Evolutionary conservation across 2,329 filamentous ascomycete species (phyloP), one percentile per base, ranked within the genome.

Genomic region (Penicillium decumbens): DNA sequence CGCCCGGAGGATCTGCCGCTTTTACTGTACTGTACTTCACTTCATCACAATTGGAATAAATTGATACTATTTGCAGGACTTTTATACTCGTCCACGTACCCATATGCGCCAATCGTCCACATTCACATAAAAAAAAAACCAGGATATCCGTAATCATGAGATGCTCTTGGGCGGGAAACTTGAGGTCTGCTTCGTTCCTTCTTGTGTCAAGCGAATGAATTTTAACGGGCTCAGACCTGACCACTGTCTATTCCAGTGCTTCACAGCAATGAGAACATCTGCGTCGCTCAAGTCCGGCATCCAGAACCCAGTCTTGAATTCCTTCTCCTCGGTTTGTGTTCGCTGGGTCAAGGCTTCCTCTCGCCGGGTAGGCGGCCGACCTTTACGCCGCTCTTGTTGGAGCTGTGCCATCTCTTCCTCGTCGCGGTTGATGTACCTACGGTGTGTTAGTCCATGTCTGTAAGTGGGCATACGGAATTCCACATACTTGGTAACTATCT

Each of bases 201-300:
- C 76, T 49, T 78, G 82, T 4, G 80, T 80, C 48, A 96, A 75
- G 53, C 89, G 84, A 53, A 89, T 77, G 78, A 91, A 97, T 51
- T 84, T 82, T 58, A 96, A 68, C 7, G 80, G 85, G 29, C 84
- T 82, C 54, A 96, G 77, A 61, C 86, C 85, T 7, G 87, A 79
- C 92, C 92, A 97, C 24, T 87, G 81, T 3, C 88, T 87, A 56
- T 89, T 87, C 89, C 90, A 97, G 20, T 78, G 76, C 55, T 82
- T 79, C 35, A 97, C 71, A 57, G 80, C 78, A 49, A 77, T 71
- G 44, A 88, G 72, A 58, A 84, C 89, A 41, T 84, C 79, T 35
- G 78, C 75, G 37, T 83, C 79, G 47, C 82, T 80, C 46, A 96
- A 74, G 65, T 96, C 88, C 0, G 92, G 91, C 35, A 95, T 70